Conservation (phyloP, 1,139 yeast species). For the Geotrichum reessii region DNA sequence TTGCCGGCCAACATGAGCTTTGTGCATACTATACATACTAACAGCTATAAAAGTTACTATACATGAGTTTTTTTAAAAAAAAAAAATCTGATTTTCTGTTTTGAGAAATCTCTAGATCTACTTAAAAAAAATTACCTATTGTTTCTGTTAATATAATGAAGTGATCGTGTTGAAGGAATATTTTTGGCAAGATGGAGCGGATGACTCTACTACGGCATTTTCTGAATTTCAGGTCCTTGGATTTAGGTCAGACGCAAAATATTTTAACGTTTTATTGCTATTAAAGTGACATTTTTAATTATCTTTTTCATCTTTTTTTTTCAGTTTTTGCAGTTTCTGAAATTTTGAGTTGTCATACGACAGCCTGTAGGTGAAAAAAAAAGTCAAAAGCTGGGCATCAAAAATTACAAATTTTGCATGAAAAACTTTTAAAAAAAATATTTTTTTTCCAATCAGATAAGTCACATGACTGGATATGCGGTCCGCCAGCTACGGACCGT, state of each 20-base stretch:
- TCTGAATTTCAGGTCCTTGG: background rate
- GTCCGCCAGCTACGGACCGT: conserved; percentile 3
- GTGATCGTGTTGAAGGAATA: background rate
- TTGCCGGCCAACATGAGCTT: too few species aligned
- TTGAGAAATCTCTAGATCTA: too few species aligned
- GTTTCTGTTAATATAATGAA: background rate
- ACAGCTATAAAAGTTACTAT: too few species aligned
- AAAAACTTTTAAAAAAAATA: background rate
- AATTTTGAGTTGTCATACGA: background rate
- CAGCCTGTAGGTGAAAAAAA: background rate
- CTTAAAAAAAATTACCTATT: too few species aligned
- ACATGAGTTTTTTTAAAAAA: too few species aligned
- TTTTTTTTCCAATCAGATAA: background rate
- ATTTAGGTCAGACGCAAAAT: background rate
- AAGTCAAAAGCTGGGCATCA: background rate
- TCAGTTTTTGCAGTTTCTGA: background rate
- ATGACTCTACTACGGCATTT: background rate
- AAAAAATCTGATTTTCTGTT: too few species aligned
- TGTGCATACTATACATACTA: too few species aligned
- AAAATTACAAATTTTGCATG: background rate
- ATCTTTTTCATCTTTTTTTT: too few species aligned
- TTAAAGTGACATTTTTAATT: background rate
- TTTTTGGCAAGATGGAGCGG: background rate
- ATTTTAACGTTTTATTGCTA: background rate
- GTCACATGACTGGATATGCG: conserved; percentile 7